Conservation (phyloP, 225 moss, liverwort and hornwort genomes). For the Marchantia paleacea region DNA sequence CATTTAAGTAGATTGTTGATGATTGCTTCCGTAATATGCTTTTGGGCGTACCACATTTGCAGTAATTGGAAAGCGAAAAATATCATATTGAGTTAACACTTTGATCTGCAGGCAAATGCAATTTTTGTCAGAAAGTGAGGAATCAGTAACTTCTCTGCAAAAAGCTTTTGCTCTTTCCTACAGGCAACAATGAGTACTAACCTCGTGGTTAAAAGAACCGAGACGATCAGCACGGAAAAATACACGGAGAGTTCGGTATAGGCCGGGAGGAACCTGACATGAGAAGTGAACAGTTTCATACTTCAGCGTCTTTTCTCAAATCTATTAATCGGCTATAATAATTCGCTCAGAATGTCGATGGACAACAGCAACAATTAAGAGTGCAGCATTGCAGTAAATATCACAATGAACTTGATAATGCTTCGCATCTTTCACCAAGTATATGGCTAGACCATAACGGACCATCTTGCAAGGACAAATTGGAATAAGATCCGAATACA, state of each 20-base stretch:
- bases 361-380: neutral
- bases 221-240: slow-evolving; percentile 66
- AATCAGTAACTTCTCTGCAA: neutral
- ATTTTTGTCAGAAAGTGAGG: neutral
- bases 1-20: neutral
- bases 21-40: neutral
- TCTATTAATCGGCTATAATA: neutral
- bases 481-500: neutral
- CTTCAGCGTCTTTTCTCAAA: neutral
- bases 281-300: too few species aligned
- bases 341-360: neutral
- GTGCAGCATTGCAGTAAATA: too few species aligned
- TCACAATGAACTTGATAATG: too few species aligned
- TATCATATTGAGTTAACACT: slow-evolving; percentile 50
- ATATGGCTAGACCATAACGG: too few species aligned
- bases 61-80: slow-evolving; percentile 43
- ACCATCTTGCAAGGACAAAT: too few species aligned
- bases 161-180: neutral
- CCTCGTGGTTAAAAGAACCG: slow-evolving; percentile 50
- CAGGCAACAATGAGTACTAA: slow-evolving; percentile 3
- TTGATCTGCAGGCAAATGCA: slow-evolving; percentile 34
- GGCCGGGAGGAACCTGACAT: slow-evolving; percentile 65
- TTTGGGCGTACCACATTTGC: slow-evolving; percentile 31
- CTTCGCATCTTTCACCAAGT: neutral
- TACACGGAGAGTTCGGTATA: slow-evolving; percentile 50